These are phyloP conservation scores for Talaromyces funiculosus DNA, from an alignment of 2,329 filamentous ascomycete species.

Conservation along the genomic window DNA sequence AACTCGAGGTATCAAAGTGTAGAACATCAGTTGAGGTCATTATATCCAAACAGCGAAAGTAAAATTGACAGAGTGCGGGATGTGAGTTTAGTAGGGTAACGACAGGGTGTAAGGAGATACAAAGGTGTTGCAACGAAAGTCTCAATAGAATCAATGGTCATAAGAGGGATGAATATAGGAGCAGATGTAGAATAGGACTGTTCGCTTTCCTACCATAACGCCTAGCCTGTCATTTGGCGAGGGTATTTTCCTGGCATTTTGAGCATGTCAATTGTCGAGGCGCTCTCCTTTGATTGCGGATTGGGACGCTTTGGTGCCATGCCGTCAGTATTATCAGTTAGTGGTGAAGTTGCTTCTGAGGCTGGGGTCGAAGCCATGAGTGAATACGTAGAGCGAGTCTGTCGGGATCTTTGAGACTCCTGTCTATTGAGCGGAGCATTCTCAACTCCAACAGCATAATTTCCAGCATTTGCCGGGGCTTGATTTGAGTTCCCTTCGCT, in stretches of 20 bases:
- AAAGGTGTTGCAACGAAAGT: neutral
- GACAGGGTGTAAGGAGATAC: neutral
- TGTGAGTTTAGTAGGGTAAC: neutral
- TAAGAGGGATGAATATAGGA: neutral
- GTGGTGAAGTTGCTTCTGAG: slow-evolving; percentile 12
- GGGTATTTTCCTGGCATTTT: slow-evolving; percentile 34
- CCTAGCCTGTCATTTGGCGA: slow-evolving; percentile 13
- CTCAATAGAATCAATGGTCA: neutral
- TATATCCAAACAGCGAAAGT: neutral
- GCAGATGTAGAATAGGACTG: neutral
- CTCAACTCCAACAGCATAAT: slow-evolving; percentile 3
- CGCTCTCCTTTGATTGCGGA: slow-evolving; percentile 24
- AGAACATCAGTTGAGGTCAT: neutral
- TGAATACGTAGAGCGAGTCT: slow-evolving; percentile 14
- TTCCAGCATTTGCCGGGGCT: neutral
- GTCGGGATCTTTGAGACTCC: slow-evolving; percentile 14
- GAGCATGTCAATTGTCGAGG: slow-evolving; percentile 28
- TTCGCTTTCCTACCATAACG: no score
- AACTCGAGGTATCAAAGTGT: neutral
- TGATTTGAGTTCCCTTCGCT: neutral
- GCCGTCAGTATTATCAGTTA: slow-evolving; percentile 4
- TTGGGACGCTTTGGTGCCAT: slow-evolving; percentile 13
- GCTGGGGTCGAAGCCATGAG: slow-evolving; percentile 11
- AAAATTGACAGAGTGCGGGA: neutral
- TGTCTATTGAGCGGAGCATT: slow-evolving; percentile 10